Evolutionary conservation across 495 filamentous ascomycete genomes (phyloP).

Genomic region (Neurospora pannonica): DNA sequence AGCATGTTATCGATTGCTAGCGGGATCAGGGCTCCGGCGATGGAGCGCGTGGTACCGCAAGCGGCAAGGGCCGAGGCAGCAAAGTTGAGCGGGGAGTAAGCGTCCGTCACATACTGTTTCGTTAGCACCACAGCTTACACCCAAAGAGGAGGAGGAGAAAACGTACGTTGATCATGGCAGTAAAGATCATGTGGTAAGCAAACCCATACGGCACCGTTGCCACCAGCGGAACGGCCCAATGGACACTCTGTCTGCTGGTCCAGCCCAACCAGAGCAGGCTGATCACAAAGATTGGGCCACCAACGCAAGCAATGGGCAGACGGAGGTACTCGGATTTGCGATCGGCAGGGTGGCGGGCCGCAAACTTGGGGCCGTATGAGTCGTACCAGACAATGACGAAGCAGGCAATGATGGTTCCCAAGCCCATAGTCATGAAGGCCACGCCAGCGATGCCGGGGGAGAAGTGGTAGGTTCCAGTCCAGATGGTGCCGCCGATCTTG

Average conservation of each 20-base stretch:
- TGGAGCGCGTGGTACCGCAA: constrained; percentile 42
- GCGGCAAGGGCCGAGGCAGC: constrained; percentile 58
- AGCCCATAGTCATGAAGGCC: constrained; percentile 28
- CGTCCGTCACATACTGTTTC: constrained; percentile 52
- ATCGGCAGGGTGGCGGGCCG: constrained; percentile 9
- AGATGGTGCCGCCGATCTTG: constrained; percentile 51
- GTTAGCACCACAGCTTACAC: no score
- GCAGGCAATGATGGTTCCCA: constrained; percentile 42
- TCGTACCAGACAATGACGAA: constrained; percentile 33
- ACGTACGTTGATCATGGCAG: constrained; percentile 47
- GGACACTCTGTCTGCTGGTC: constrained; percentile 44
- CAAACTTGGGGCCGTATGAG: constrained; percentile 14
- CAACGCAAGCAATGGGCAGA: constrained; percentile 54
- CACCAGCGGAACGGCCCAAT: constrained; percentile 52
- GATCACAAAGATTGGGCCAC: constrained; percentile 48
- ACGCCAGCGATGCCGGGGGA: constrained; percentile 23
- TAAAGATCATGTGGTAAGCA: constrained; percentile 56
- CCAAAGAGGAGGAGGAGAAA: neutral
- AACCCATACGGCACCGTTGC: constrained; percentile 54
- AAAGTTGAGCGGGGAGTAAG: constrained; percentile 49
- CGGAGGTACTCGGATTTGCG: constrained; percentile 46
- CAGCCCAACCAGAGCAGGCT: constrained; percentile 62
- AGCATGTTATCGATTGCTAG: constrained; percentile 20
- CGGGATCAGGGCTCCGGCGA: constrained; percentile 50
- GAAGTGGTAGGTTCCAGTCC: constrained; percentile 34